phyloP scores from a whole-genome alignment of 495 filamentous ascomycete genomes.

The Lasiosphaeria hispida region DNA sequence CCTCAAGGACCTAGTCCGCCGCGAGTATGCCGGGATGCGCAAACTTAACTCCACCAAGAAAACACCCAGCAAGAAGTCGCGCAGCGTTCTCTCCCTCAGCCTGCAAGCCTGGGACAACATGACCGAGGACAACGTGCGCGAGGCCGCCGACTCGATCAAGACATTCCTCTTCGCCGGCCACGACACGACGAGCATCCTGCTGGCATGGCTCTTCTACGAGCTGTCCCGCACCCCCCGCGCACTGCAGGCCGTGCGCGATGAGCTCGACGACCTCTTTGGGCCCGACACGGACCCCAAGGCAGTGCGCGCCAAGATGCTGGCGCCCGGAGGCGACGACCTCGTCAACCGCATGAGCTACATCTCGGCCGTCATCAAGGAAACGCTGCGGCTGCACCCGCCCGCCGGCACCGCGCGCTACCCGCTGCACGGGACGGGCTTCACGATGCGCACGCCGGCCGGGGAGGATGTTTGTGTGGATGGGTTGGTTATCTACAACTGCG shows the following conservation, averaged over 20 bases:
- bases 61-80: constrained; percentile 11
- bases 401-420: constrained; percentile 38
- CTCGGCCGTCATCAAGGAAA: constrained; percentile 53
- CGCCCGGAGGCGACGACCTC: constrained; percentile 39
- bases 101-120: constrained; percentile 29
- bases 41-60: neutral
- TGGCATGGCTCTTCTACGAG: constrained; percentile 45
- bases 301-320: constrained; percentile 23
- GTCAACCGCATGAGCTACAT: constrained; percentile 44
- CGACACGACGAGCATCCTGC: constrained; percentile 46
- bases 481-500: constrained; percentile 51
- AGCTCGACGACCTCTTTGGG: constrained; percentile 46
- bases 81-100: constrained; percentile 34
- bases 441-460: constrained; percentile 47
- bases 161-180: constrained; percentile 51
- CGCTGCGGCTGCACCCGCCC: constrained; percentile 46
- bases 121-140: constrained; percentile 18
- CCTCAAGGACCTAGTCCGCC: constrained; percentile 26
- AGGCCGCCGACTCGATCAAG: constrained; percentile 36
- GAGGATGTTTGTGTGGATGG: constrained; percentile 56
- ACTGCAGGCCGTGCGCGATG: constrained; percentile 38
- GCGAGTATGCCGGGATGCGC: constrained; percentile 17
- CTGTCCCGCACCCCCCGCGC: constrained; percentile 44
- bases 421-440: constrained; percentile 30
- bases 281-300: constrained; percentile 20